These are phyloP conservation scores for Aspergillus conjunctus DNA, from an alignment of 495 filamentous ascomycete genomes.

Conservation along the genomic window DNA sequence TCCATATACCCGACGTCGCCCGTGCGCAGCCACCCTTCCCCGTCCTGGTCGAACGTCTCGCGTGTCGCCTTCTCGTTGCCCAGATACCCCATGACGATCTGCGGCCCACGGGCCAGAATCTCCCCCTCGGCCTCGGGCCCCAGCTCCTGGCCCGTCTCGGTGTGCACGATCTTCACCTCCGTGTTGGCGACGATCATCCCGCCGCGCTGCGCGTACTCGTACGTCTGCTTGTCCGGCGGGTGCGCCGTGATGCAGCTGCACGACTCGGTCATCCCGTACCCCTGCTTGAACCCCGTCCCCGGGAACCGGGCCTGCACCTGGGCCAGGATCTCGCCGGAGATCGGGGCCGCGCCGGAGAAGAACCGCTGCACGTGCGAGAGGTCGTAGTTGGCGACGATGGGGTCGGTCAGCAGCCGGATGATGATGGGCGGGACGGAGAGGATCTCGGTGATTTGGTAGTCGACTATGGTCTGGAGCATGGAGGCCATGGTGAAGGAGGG, in stretches of 20 bases:
- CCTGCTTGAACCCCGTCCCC: slow-evolving; percentile 64
- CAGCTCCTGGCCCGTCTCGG: slow-evolving; percentile 47
- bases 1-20: slow-evolving; percentile 67
- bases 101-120: slow-evolving; percentile 57
- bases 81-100: slow-evolving; percentile 62
- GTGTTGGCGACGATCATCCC: slow-evolving; percentile 62
- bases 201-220: slow-evolving; percentile 59
- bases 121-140: slow-evolving; percentile 58
- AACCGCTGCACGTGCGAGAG: slow-evolving; percentile 55
- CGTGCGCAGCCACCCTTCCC: slow-evolving; percentile 66
- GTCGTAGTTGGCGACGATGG: slow-evolving; percentile 63
- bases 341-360: slow-evolving; percentile 63
- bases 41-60: slow-evolving; percentile 61
- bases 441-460: slow-evolving; percentile 59
- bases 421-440: slow-evolving; percentile 71
- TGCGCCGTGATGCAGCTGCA: slow-evolving; percentile 65
- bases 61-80: slow-evolving; percentile 54
- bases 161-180: slow-evolving; percentile 61
- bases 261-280: slow-evolving; percentile 72
- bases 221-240: slow-evolving; percentile 52
- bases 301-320: slow-evolving; percentile 59
- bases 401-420: slow-evolving; percentile 66
- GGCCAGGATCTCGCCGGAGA: slow-evolving; percentile 63
- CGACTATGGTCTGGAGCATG: slow-evolving; percentile 55
- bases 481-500: slow-evolving; percentile 57